phyloP scores from a whole-genome alignment of 345 rosid genomes.

The Sonneratia caseolaris region DNA sequence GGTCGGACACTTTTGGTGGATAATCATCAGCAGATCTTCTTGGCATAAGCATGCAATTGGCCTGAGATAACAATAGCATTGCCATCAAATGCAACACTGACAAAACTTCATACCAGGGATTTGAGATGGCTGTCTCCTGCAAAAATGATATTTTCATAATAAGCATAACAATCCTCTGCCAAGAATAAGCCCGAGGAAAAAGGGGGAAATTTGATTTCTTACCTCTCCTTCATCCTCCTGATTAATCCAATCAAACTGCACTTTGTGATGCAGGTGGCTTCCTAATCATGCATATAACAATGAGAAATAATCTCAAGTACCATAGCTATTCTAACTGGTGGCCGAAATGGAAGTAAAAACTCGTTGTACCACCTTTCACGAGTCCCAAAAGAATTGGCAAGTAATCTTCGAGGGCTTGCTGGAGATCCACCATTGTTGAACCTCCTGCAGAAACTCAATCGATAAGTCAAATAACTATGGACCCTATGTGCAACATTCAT shows the following conservation, averaged over 20 bases:
- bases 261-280: conserved; percentile 69
- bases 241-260: conserved; percentile 80
- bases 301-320: not conserved
- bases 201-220: conserved; percentile 4
- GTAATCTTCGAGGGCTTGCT: conserved; percentile 94
- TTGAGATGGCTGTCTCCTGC: conserved; percentile 87
- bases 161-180: not conserved
- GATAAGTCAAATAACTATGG: conserved; percentile 10
- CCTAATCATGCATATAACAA: conserved; percentile 25
- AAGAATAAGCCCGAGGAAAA: not conserved
- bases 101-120: conserved; percentile 93
- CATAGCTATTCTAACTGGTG: not conserved
- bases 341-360: conserved; percentile 5
- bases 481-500: not conserved
- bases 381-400: conserved; percentile 83
- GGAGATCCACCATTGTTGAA: conserved; percentile 88
- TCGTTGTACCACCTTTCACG: conserved; percentile 63
- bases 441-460: conserved; percentile 46
- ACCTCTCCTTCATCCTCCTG: conserved; percentile 97
- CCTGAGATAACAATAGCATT: conserved; percentile 74
- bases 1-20: conserved; percentile 88
- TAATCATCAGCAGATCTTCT: conserved; percentile 67
- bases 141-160: conserved; percentile 9
- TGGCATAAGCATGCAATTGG: conserved; percentile 85
- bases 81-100: conserved; percentile 98